phyloP scores from a whole-genome alignment of 106 monocot genomes.

The Acorus gramineus region DNA sequence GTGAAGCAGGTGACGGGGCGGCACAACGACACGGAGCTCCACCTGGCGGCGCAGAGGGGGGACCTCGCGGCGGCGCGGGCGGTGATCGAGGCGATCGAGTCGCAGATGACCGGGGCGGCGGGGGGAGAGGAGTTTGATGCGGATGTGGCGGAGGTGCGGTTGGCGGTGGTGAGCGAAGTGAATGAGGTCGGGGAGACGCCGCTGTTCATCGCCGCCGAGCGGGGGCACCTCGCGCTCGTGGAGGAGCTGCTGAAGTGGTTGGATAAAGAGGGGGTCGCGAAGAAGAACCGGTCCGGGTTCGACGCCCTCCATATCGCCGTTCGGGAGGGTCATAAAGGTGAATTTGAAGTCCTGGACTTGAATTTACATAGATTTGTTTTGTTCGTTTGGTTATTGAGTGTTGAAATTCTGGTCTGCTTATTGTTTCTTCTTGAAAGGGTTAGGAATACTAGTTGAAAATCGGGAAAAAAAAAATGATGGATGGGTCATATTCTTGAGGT shows the following conservation, averaged over 20 bases:
- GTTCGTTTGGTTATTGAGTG: background rate
- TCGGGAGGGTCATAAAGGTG: conserved; percentile 51
- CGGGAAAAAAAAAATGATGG: no score
- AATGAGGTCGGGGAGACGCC: conserved; percentile 65
- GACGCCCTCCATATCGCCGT: conserved; percentile 61
- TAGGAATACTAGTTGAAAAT: no score
- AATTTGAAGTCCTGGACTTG: background rate
- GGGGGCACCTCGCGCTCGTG: conserved; percentile 41
- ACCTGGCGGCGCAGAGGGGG: conserved; percentile 52
- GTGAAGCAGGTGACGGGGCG: conserved; percentile 65
- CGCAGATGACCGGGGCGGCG: conserved; percentile 26
- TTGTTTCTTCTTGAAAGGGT: no score
- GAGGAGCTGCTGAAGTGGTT: conserved; percentile 57
- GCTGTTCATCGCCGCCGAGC: conserved; percentile 44
- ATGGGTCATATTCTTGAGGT: no score
- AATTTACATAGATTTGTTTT: background rate
- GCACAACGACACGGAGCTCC: conserved; percentile 64
- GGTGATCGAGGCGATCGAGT: conserved; percentile 27
- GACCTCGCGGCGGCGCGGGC: conserved; percentile 26
- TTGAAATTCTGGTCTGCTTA: background rate
- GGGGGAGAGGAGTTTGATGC: conserved; percentile 19
- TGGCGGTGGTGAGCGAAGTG: conserved; percentile 32
- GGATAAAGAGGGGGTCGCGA: conserved; percentile 28
- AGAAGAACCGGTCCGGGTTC: conserved; percentile 46
- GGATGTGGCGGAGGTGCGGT: conserved; percentile 39